Evolutionary conservation across 306 rosid species (phyloP).

Genomic region (Sesbania bispinosa): DNA sequence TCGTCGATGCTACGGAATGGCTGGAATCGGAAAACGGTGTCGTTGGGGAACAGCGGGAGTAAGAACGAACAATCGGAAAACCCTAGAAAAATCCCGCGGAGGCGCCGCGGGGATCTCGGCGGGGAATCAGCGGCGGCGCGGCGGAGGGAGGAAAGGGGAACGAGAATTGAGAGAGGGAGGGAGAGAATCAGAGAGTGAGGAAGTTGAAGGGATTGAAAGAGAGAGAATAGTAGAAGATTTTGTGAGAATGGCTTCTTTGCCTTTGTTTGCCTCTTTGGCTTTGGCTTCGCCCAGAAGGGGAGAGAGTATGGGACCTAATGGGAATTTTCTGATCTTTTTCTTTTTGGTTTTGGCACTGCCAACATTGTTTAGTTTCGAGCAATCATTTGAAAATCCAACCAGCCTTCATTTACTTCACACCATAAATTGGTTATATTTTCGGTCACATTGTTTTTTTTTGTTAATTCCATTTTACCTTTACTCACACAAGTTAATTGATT

Average conservation of each 20-base stretch:
- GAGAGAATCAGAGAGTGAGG: slow-evolving; percentile 21
- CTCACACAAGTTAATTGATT: neutral
- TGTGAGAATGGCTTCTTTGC: slow-evolving; percentile 10
- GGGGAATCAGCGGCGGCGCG: slow-evolving; percentile 29
- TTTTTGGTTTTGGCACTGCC: neutral
- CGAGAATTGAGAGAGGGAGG: slow-evolving; percentile 21
- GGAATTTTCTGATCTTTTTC: slow-evolving; percentile 31
- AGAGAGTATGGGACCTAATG: slow-evolving; percentile 28
- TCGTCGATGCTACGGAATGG: slow-evolving; percentile 34
- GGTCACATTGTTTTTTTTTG: neutral
- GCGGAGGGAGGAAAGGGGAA: slow-evolving; percentile 29
- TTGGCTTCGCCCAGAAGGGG: slow-evolving; percentile 27
- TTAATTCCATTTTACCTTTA: neutral
- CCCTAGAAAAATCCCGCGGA: slow-evolving; percentile 59
- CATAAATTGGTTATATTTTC: neutral
- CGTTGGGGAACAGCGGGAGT: slow-evolving; percentile 5
- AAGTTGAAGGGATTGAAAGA: slow-evolving; percentile 23
- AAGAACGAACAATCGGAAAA: slow-evolving; percentile 18
- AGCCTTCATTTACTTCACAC: no score
- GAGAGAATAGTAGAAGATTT: slow-evolving; percentile 35
- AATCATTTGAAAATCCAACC: neutral
- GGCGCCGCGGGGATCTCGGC: slow-evolving; percentile 27
- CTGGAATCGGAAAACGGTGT: slow-evolving; percentile 24
- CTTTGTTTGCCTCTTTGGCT: neutral
- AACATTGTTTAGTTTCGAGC: neutral